Conservation (phyloP, 2,329 filamentous ascomycete genomes). For the Alternaria longipes region DNA sequence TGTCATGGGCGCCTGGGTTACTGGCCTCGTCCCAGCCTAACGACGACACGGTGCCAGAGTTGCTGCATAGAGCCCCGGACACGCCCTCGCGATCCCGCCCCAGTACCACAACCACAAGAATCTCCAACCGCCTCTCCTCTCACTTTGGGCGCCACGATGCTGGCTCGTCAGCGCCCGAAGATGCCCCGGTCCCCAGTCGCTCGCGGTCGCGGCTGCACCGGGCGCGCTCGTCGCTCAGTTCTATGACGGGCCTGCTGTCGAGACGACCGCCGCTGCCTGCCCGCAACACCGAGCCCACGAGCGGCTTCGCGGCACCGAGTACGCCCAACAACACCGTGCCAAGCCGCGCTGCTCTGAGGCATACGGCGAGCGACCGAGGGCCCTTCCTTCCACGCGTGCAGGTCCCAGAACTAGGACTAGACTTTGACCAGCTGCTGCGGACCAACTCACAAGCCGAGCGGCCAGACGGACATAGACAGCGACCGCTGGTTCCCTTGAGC, state of each 20-base stretch:
- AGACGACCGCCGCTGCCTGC: constrained; percentile 38
- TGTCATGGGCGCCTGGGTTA: constrained; percentile 46
- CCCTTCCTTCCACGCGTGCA: constrained; percentile 46
- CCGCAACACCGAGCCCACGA: constrained; percentile 25
- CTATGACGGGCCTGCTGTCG: constrained; percentile 44
- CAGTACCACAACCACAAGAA: constrained; percentile 39
- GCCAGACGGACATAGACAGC: constrained; percentile 28
- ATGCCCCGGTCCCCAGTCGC: constrained; percentile 26
- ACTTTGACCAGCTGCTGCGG: constrained; percentile 48
- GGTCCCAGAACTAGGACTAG: constrained; percentile 50
- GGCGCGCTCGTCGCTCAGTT: constrained; percentile 50
- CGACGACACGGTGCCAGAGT: constrained; percentile 33
- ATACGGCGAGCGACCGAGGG: constrained; percentile 39
- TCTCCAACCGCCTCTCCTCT: constrained; percentile 44
- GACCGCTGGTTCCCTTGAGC: constrained; percentile 27
- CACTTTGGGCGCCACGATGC: constrained; percentile 42
- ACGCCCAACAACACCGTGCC: constrained; percentile 27
- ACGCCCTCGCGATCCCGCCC: constrained; percentile 29
- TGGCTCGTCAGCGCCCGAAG: constrained; percentile 36
- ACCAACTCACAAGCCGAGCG: constrained; percentile 29
- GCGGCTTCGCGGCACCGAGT: constrained; percentile 24
- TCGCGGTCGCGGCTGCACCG: constrained; percentile 46
- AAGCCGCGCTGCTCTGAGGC: constrained; percentile 32
- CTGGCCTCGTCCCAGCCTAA: constrained; percentile 27
- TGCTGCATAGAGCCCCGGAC: constrained; percentile 24